Evolutionary conservation across 2,329 filamentous ascomycete species (phyloP).

Genomic region (Thelonectria blattea): DNA sequence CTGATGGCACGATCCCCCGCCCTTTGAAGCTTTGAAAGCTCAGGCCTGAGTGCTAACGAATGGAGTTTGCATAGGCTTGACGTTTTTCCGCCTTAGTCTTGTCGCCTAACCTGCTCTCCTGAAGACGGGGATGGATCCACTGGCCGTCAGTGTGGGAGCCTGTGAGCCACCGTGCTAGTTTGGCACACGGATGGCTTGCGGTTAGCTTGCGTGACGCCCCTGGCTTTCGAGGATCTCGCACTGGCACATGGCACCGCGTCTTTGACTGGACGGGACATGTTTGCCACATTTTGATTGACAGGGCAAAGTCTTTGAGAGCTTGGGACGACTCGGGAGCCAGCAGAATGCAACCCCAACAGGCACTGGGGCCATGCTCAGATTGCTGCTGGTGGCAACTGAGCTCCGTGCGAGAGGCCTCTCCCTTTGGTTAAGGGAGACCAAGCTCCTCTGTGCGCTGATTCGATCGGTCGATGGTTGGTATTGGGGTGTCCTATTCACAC

Average conservation of each 20-base stretch:
- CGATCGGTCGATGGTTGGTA: conserved; percentile 13
- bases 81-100: conserved; percentile 36
- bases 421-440: conserved; percentile 2
- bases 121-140: conserved; percentile 22
- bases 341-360: conserved; percentile 7
- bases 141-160: conserved; percentile 8
- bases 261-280: conserved; percentile 22
- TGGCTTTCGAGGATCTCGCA: conserved; percentile 29
- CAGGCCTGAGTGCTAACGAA: conserved; percentile 30
- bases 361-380: neutral
- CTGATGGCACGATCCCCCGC: conserved; percentile 39
- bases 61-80: conserved; percentile 34
- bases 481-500: conserved; percentile 5
- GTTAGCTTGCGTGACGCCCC: conserved; percentile 32
- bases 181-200: conserved; percentile 40
- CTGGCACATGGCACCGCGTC: conserved; percentile 33
- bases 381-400: neutral
- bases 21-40: conserved; percentile 24
- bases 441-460: neutral
- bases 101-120: conserved; percentile 23
- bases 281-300: conserved; percentile 27
- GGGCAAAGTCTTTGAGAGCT: conserved; percentile 12
- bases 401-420: conserved; percentile 3
- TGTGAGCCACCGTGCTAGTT: conserved; percentile 28
- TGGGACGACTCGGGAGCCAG: conserved; percentile 4